Percentiles rank a stretch among this genome's conserved stretches.
Evolutionary conservation across 768 basidiomycete species (phyloP).

Genomic region (Suillus brevipes): DNA sequence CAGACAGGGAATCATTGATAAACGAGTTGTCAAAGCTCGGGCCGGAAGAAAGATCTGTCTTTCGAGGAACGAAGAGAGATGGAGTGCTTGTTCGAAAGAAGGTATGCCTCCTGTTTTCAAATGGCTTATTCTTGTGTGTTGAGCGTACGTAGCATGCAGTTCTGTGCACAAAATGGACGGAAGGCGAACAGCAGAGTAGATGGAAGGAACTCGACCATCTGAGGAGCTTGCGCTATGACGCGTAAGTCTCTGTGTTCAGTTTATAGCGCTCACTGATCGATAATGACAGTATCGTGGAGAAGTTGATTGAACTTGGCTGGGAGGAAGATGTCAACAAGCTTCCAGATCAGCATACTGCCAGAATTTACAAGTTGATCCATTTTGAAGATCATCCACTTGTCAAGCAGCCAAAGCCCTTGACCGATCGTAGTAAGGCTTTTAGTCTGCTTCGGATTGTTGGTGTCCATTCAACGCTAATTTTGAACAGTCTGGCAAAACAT

Average conservation of each 20-base stretch:
- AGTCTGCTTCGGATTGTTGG: not conserved
- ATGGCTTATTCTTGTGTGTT: not conserved
- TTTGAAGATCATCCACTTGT: constrained; percentile 15
- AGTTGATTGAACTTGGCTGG: constrained; percentile 43
- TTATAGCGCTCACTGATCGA: not conserved
- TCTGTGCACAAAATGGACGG: not conserved
- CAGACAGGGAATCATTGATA: not conserved
- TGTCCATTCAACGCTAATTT: constrained; percentile 3
- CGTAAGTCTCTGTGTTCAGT: constrained; percentile 29
- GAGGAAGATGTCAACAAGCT: constrained; percentile 37
- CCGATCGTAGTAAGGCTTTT: constrained; percentile 11
- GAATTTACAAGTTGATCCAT: constrained; percentile 29
- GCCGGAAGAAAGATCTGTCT: not conserved
- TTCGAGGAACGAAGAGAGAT: not conserved
- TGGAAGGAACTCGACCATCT: constrained; percentile 35
- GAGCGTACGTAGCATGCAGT: not conserved
- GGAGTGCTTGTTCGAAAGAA: not conserved
- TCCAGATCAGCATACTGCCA: constrained; percentile 8
- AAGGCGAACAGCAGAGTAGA: constrained; percentile 27
- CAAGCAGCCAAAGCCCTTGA: constrained; percentile 12
- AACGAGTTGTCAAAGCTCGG: not conserved
- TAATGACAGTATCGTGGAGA: constrained; percentile 36
- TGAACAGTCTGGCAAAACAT: constrained; percentile 14
- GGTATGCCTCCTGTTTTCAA: not conserved
- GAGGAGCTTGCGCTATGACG: constrained; percentile 34